These are phyloP conservation scores for Cucumis variabilis DNA, from an alignment of 331 rosid species.

Conservation along the genomic window DNA sequence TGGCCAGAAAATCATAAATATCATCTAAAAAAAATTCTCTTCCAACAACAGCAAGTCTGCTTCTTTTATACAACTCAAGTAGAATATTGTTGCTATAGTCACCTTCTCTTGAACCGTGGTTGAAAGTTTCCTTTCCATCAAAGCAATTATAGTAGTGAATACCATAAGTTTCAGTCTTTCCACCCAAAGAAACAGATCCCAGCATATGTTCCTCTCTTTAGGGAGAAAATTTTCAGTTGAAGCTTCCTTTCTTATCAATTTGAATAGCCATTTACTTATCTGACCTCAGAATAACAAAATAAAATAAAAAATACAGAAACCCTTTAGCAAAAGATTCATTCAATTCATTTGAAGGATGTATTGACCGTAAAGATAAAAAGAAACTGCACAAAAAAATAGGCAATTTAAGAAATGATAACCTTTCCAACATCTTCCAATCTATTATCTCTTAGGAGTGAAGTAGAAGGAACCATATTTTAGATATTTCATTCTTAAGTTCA, in stretches of 20 bases:
- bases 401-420: too few relatives aligned
- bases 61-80: slow-evolving; percentile 81
- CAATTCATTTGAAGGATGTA: neutral
- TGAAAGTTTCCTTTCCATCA: slow-evolving; percentile 41
- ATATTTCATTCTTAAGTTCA: too few relatives aligned
- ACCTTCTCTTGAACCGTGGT: slow-evolving; percentile 45
- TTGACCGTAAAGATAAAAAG: neutral
- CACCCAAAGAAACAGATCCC: slow-evolving; percentile 37
- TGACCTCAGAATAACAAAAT: too few relatives aligned
- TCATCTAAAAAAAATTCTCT: slow-evolving; percentile 72
- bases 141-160: slow-evolving; percentile 25
- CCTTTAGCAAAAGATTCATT: neutral
- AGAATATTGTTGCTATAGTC: slow-evolving; percentile 53
- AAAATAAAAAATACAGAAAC: neutral
- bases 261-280: too few relatives aligned
- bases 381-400: neutral
- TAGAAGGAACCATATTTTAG: too few relatives aligned
- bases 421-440: too few relatives aligned
- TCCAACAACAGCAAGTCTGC: slow-evolving; percentile 65
- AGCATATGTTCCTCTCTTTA: slow-evolving; percentile 45
- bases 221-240: slow-evolving; percentile 49
- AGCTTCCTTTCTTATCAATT: slow-evolving; percentile 47
- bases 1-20: slow-evolving; percentile 80
- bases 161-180: slow-evolving; percentile 41
- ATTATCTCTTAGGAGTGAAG: too few relatives aligned